phyloP scores from a whole-genome alignment of 805 yeast genomes.

The Lipomyces kockii region DNA sequence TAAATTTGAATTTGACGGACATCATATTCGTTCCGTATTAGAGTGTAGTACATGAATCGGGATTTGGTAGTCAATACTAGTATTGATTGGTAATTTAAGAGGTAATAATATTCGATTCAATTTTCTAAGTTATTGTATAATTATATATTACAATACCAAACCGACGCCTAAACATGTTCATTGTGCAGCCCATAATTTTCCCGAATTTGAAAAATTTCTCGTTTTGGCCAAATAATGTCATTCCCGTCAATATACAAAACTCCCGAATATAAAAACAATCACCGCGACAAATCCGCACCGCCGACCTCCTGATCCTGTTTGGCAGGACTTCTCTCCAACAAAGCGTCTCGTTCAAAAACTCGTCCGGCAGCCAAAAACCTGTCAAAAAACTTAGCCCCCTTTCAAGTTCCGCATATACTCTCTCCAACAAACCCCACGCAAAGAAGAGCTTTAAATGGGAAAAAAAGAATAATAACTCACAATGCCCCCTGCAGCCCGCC shows the following conservation, averaged over 20 bases:
- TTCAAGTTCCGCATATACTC: background rate
- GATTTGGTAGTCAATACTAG: background rate
- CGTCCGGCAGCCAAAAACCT: slow-evolving; percentile 45
- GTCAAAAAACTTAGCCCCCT: background rate
- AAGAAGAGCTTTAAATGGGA: background rate
- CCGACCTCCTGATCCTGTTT: background rate
- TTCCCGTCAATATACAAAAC: background rate
- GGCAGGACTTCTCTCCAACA: slow-evolving; percentile 15
- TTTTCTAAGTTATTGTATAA: too few relatives aligned
- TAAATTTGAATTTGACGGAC: background rate
- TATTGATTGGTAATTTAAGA: background rate
- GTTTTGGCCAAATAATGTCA: background rate
- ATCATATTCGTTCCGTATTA: background rate
- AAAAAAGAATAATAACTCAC: slow-evolving; percentile 40
- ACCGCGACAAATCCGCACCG: background rate
- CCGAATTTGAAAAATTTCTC: background rate
- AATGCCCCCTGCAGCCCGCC: slow-evolving; percentile 64
- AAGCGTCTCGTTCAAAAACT: slow-evolving; percentile 44
- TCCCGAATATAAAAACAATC: background rate
- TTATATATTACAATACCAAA: too few relatives aligned
- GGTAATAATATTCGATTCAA: too few relatives aligned
- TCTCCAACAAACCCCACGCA: background rate
- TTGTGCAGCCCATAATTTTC: too few relatives aligned
- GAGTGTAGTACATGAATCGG: background rate
- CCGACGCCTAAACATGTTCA: too few relatives aligned